These are phyloP conservation scores for Corinectria fuckeliana DNA, from an alignment of 2,329 filamentous ascomycete species.

Conservation along the genomic window DNA sequence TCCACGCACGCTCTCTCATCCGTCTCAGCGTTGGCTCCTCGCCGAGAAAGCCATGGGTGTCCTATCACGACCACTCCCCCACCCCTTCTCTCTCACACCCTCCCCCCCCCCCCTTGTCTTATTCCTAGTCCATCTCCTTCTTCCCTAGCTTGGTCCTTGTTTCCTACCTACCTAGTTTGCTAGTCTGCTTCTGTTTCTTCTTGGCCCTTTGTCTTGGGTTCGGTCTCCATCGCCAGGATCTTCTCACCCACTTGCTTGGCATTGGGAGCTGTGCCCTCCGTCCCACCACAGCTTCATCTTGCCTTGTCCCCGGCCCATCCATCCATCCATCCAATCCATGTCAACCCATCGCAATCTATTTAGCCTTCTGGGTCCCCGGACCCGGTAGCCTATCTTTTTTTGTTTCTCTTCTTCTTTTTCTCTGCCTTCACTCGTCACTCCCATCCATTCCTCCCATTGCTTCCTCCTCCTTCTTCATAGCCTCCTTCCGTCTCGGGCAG, in stretches of 20 bases:
- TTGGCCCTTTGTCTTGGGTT: not conserved
- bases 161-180: too few relatives aligned
- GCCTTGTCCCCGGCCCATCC: slow-evolving; percentile 9
- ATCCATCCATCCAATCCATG: not conserved
- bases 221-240: not conserved
- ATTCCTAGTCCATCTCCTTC: not conserved
- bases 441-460: slow-evolving; percentile 6
- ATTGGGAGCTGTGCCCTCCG: not conserved
- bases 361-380: slow-evolving; percentile 26
- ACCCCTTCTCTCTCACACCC: slow-evolving; percentile 29
- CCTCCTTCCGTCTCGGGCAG: slow-evolving; percentile 7
- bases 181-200: slow-evolving; percentile 1
- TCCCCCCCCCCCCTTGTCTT: slow-evolving; percentile 20
- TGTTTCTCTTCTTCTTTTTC: slow-evolving; percentile 4
- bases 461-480: slow-evolving; percentile 5
- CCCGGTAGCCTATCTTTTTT: not conserved
- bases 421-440: slow-evolving; percentile 19
- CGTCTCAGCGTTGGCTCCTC: slow-evolving; percentile 4
- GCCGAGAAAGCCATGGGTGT: slow-evolving; percentile 27
- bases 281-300: slow-evolving; percentile 17
- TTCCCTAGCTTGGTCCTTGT: too few relatives aligned
- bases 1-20: not conserved
- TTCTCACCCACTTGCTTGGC: not conserved
- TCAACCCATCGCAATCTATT: too few relatives aligned
- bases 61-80: slow-evolving; percentile 36